Evolutionary conservation across 2,329 filamentous ascomycete species (phyloP), one percentile per base, ranked within the genome.

Genomic region (Aspergillus pseudoterreus): DNA sequence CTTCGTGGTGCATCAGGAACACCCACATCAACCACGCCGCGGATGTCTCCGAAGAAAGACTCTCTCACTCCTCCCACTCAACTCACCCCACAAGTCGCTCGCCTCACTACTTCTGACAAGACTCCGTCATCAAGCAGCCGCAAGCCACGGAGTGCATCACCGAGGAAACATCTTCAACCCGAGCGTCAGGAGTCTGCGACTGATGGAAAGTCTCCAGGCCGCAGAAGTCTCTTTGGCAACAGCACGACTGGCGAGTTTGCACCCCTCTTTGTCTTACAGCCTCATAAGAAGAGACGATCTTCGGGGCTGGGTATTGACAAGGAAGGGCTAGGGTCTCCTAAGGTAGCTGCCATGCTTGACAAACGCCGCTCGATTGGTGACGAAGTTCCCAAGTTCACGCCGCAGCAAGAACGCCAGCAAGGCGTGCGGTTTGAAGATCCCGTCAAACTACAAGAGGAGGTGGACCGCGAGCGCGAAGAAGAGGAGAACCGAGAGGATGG

Each of bases 261-360:
- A 1, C 86, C 87, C 12, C 81, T 78, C 15, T 78, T 88, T 45
- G 71, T 88, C 11, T 68, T 90, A 6, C 87, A 81, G 3, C 84
- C 85, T 2, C 79, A 82, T 52, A 63, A 64, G 33, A 78, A 53
- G 27, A 61, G 85, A 24, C 76, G 77, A 42, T 80, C 85, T 14
- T 87, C 86, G 12, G 86, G 87, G 0, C 64, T 91, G 54, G 87
- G 88, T 19, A 81, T 83, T 55, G 88, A 90, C 60, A 82, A 82
- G 57, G 74, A 80, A 55, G 88, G 88, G 0, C 78, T 92, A 49
- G 88, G 89, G 6, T 92, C 89, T 1, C 89, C 88, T 4, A 83
- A 82, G 47, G 81, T 92, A 49, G 79, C 86, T 19, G 86, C 83
- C 24, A 77, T 91, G 30, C 79, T 92, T 32, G 86, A 88, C 57